Conservation (phyloP, 371 early-diverging fungal genomes). For the Mortierella sp. region DNA sequence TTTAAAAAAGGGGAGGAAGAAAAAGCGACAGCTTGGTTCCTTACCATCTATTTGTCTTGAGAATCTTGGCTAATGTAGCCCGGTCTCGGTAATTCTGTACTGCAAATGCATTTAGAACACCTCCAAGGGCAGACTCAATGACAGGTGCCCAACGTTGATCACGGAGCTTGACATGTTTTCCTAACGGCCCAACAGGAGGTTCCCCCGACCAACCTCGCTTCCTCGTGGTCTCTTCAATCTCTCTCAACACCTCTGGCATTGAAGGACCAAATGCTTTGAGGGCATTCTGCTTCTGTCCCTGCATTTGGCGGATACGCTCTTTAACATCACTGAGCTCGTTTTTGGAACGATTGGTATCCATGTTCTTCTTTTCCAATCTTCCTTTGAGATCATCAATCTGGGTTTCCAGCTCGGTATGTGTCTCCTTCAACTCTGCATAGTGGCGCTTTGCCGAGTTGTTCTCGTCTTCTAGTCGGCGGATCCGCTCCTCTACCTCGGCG, state of each 20-base stretch:
- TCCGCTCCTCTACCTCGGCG: slow-evolving; percentile 55
- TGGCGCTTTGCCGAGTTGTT: slow-evolving; percentile 23
- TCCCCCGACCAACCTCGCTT: slow-evolving; percentile 53
- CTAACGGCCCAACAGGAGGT: slow-evolving; percentile 89
- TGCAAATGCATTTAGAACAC: slow-evolving; percentile 76
- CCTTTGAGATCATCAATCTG: slow-evolving; percentile 14
- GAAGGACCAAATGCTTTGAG: slow-evolving; percentile 77
- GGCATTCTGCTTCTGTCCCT: slow-evolving; percentile 67
- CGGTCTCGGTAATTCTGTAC: slow-evolving; percentile 82
- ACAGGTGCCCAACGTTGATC: slow-evolving; percentile 69
- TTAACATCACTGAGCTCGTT: slow-evolving; percentile 14
- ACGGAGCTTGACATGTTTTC: slow-evolving; percentile 74
- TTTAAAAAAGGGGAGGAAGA: background rate
- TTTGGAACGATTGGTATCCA: background rate
- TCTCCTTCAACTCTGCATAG: slow-evolving; percentile 25
- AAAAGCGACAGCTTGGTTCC: background rate
- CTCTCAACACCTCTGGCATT: slow-evolving; percentile 74
- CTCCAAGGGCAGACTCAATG: slow-evolving; percentile 79
- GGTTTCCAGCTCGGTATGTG: slow-evolving; percentile 10
- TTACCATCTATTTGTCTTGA: slow-evolving; percentile 60
- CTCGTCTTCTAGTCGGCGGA: slow-evolving; percentile 32
- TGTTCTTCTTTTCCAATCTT: slow-evolving; percentile 10
- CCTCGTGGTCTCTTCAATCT: slow-evolving; percentile 69
- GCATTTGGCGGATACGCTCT: slow-evolving; percentile 54
- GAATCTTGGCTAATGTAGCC: slow-evolving; percentile 58